phyloP scores from a whole-genome alignment of 352 stramenopile species.

The Globisporangium uncinulatum region DNA sequence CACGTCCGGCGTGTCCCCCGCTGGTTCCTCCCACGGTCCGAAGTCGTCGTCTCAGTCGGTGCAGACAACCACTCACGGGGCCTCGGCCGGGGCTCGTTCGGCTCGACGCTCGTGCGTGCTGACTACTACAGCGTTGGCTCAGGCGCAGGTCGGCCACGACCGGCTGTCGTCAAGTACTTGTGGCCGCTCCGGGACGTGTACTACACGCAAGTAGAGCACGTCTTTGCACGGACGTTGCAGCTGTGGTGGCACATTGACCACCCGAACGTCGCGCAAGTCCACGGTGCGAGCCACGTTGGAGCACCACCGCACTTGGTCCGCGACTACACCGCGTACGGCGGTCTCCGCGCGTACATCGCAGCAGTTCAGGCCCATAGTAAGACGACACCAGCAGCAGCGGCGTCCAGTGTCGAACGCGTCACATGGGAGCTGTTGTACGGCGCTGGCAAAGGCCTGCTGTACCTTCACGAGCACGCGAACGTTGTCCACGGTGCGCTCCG shows the following conservation, averaged over 20 bases:
- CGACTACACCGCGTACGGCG: constrained; percentile 56
- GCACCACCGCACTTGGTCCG: constrained; percentile 45
- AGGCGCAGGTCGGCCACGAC: constrained; percentile 17
- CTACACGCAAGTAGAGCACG: constrained; percentile 44
- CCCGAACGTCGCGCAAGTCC: constrained; percentile 52
- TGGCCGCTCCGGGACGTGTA: constrained; percentile 35
- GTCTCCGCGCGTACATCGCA: constrained; percentile 40
- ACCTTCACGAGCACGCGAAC: constrained; percentile 50
- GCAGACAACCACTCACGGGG: constrained; percentile 13
- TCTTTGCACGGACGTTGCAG: constrained; percentile 40
- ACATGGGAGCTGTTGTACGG: constrained; percentile 56
- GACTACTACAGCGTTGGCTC: constrained; percentile 45
- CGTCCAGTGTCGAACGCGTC: constrained; percentile 29
- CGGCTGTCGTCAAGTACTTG: constrained; percentile 44
- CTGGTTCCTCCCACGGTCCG: constrained; percentile 47
- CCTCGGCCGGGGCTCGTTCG: constrained; percentile 39
- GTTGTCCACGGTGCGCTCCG: constrained; percentile 54
- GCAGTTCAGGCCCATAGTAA: constrained; percentile 35
- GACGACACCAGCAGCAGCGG: constrained; percentile 12
- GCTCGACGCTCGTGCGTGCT: constrained; percentile 42
- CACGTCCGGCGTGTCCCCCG: constrained; percentile 45
- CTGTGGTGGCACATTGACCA: constrained; percentile 48
- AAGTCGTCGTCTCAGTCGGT: constrained; percentile 38
- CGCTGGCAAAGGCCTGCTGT: constrained; percentile 49
- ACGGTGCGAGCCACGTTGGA: constrained; percentile 46